Conservation (phyloP, 306 rosid genomes). For the Trifolium repens region DNA sequence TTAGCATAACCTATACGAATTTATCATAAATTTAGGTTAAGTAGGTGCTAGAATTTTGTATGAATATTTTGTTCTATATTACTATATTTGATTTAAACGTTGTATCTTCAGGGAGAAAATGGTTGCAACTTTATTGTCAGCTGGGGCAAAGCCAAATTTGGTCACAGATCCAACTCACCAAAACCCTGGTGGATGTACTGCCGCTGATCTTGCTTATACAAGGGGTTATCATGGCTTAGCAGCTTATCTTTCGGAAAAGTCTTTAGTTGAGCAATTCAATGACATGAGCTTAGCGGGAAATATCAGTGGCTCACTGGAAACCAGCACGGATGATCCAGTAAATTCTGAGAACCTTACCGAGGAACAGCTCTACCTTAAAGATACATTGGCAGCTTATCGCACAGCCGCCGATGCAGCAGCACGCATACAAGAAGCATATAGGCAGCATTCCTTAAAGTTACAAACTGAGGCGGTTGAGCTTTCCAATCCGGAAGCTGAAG, state of each 20-base stretch:
- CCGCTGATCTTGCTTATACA: conserved; percentile 78
- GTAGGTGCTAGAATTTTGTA: conserved; percentile 20
- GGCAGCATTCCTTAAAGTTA: conserved; percentile 74
- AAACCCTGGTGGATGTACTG: conserved; percentile 78
- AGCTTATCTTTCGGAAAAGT: conserved; percentile 93
- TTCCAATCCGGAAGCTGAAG: conserved; percentile 76
- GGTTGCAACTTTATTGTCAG: conserved; percentile 79
- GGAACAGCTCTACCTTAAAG: conserved; percentile 76
- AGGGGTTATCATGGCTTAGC: conserved; percentile 83
- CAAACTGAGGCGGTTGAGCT: conserved; percentile 55
- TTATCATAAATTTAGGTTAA: conserved; percentile 24
- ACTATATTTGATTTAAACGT: conserved; percentile 25
- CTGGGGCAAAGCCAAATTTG: conserved; percentile 89
- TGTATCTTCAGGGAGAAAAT: conserved; percentile 74
- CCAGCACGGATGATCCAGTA: conserved; percentile 45
- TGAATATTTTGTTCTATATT: conserved; percentile 1
- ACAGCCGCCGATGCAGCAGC: conserved; percentile 97
- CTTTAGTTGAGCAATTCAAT: conserved; percentile 75
- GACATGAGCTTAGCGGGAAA: conserved; percentile 92
- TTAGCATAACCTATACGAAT: conserved; percentile 12
- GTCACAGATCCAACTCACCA: conserved; percentile 87
- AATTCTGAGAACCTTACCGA: conserved; percentile 65
- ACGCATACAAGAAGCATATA: conserved; percentile 83
- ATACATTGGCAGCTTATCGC: conserved; percentile 77
- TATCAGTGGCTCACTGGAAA: conserved; percentile 75